Percentiles rank a stretch among this genome's conserved stretches.
Evolutionary conservation across 176 grass and related monocot genomes (phyloP).

Genomic region (Elymus sibiricus): DNA sequence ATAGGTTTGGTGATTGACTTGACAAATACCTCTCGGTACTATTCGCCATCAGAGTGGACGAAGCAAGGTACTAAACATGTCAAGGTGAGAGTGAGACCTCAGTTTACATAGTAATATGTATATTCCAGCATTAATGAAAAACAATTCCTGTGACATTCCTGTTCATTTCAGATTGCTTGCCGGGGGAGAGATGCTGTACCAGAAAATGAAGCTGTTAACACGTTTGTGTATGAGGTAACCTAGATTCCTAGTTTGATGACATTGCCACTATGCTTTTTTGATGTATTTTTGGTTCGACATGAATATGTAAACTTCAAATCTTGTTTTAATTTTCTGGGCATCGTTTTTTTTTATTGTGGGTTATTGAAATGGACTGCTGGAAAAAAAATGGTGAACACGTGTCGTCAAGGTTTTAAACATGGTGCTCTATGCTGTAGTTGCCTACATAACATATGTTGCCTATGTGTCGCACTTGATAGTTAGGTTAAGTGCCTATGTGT

Average conservation of each 20-base stretch:
- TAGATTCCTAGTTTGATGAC: neutral
- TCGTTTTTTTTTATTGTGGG: neutral
- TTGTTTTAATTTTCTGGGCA: neutral
- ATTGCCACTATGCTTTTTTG: neutral
- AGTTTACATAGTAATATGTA: neutral
- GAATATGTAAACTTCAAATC: neutral
- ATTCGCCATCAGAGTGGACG: conserved; percentile 57
- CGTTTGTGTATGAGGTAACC: conserved; percentile 30
- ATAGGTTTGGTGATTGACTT: conserved; percentile 82
- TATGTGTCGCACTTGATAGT: neutral
- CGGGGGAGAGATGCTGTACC: conserved; percentile 78
- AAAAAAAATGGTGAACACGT: neutral
- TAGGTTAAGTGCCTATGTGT: neutral
- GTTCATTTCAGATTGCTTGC: conserved; percentile 65
- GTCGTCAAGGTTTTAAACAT: neutral
- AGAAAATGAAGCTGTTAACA: conserved; percentile 76
- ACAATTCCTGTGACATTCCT: neutral
- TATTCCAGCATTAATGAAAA: neutral
- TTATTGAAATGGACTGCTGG: neutral
- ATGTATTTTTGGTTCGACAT: neutral
- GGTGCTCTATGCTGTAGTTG: neutral
- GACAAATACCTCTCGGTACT: conserved; percentile 75
- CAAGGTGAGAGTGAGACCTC: conserved; percentile 55
- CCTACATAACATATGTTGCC: neutral
- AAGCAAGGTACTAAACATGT: conserved; percentile 72